These are phyloP conservation scores for Eucalyptus microcorys DNA, from an alignment of 345 rosid genomes.

Conservation along the genomic window DNA sequence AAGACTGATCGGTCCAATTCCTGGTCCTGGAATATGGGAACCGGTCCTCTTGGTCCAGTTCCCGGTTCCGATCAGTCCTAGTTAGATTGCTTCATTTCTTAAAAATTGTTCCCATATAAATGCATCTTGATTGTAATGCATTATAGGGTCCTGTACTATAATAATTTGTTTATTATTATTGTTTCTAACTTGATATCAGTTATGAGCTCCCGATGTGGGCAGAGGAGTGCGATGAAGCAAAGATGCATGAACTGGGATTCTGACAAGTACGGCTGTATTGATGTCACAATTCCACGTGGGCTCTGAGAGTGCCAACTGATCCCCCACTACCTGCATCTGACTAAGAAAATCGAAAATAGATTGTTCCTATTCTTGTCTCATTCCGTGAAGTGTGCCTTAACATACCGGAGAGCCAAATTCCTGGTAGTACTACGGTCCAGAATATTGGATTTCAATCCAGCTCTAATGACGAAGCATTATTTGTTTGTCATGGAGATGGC, in stretches of 20 bases:
- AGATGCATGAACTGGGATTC: not conserved
- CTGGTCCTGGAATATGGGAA: accelerated
- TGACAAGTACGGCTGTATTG: not conserved
- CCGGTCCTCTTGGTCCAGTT: accelerated
- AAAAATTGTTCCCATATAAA: not conserved
- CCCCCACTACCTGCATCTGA: not conserved
- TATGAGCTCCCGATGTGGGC: not conserved
- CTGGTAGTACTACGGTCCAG: not conserved
- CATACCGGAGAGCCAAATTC: not conserved
- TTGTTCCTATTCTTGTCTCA: not conserved
- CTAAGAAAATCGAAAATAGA: not conserved
- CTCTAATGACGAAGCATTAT: not conserved
- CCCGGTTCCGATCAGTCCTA: too few relatives aligned
- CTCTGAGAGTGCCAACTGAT: not conserved
- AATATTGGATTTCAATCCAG: not conserved
- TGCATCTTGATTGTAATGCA: not conserved
- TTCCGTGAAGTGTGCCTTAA: not conserved
- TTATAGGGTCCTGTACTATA: not conserved
- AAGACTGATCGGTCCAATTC: accelerated
- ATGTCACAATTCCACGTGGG: not conserved
- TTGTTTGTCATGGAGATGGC: not conserved
- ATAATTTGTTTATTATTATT: not conserved
- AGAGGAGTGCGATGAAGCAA: not conserved
- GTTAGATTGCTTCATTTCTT: not conserved
- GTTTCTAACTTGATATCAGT: not conserved